Evolutionary conservation across 2,329 filamentous ascomycete genomes (phyloP), one percentile per base, ranked within the genome.

Genomic region (Penicillium sp.): DNA sequence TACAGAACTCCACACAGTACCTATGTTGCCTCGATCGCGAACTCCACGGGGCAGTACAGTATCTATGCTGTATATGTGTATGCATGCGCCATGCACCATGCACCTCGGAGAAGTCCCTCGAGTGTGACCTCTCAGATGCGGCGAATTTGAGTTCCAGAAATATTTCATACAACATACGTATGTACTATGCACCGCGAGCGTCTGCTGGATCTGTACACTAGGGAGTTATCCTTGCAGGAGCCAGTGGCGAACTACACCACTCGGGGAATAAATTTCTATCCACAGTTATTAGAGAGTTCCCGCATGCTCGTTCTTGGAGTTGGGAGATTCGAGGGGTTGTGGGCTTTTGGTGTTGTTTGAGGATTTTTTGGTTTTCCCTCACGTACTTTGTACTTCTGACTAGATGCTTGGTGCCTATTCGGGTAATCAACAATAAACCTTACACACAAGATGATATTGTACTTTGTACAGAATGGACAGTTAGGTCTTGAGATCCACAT

Each of bases 91-190:
- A 39, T 59, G 38, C 25, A 43, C 23, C 19, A 39, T 59, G 55
- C 44, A 36, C 39, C 25, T 58, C 57, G 54, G 55, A 53, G 50
- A 59, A 52, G 51, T 29, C 53, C 23, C 19, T 52, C 42, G n/a
- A 58, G 53, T 39, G 45, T 56, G 62, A 67, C 49, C 45, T 66
- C 56, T 67, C 65, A 66, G 61, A 64, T 65, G 65, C 64, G 61
- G 64, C 62, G 44, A 61, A 63, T 61, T 67, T 66, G 62, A 67
- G 57, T 66, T 67, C 57, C 50, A 38, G 49, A 44, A 61, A 58
- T 63, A 61, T 54, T 45, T 17, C 12, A n/a, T n/a, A 8, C 19
- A 31, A 48, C 5, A 13, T 13, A 25, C 9, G 31, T 52, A 19
- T 45, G 21, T 27, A 47, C 51, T 53, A 57, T 61, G 59, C 42